Conservation (phyloP, 257 asterid genomes). For the Scutellaria baicalensis region DNA sequence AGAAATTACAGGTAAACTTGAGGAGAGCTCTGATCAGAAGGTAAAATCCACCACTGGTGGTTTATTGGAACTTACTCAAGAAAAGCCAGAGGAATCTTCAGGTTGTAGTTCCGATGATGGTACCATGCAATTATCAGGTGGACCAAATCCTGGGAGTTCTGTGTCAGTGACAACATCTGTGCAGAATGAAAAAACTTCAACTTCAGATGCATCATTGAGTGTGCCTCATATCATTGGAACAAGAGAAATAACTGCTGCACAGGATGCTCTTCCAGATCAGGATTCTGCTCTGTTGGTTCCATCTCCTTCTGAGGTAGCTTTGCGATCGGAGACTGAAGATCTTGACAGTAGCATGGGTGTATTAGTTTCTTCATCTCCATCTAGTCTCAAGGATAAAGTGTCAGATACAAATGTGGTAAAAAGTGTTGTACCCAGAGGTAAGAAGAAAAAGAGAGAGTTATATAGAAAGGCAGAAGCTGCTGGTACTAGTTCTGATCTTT, state of each 20-base stretch:
- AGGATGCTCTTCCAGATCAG: background rate
- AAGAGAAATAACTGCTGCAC: conserved; percentile 19
- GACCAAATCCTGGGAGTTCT: conserved; percentile 7
- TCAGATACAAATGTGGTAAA: conserved; percentile 42
- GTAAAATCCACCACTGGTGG: conserved; percentile 10
- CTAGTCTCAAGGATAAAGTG: conserved; percentile 43
- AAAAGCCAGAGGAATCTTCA: conserved; percentile 26
- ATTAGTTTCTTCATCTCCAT: conserved; percentile 22
- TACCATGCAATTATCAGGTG: background rate
- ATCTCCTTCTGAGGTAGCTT: conserved; percentile 27
- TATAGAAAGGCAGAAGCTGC: conserved; percentile 67
- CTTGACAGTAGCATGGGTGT: conserved; percentile 9
- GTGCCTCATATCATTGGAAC: conserved; percentile 13
- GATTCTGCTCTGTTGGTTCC: conserved; percentile 12
- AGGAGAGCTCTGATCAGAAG: conserved; percentile 21
- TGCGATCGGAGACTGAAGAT: conserved; percentile 31
- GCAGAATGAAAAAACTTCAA: conserved; percentile 15
- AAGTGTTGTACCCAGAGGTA: conserved; percentile 29
- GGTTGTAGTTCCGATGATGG: conserved; percentile 18
- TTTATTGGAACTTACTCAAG: conserved; percentile 5
- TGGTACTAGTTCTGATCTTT: conserved; percentile 77
- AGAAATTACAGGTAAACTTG: conserved; percentile 18
- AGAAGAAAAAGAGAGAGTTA: conserved; percentile 46
- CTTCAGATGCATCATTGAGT: conserved; percentile 5
- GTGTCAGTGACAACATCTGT: conserved; percentile 14